These are phyloP conservation scores for Scalesia atractyloides DNA, from an alignment of 129 eudicot species.

Conservation along the genomic window DNA sequence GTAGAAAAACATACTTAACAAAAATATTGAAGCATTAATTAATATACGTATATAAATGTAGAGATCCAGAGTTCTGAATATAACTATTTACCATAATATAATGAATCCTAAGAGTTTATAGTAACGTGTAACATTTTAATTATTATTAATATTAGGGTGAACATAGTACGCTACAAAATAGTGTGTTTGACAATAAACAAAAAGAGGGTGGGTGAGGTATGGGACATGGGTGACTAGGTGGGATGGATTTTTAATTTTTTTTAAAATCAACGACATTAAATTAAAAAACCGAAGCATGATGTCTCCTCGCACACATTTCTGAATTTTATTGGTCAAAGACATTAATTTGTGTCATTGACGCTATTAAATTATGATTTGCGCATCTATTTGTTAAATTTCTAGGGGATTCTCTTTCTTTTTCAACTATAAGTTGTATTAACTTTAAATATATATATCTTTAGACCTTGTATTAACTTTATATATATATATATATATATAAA, in stretches of 20 bases:
- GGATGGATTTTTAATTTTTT: constrained; percentile 4
- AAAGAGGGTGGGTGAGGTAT: constrained; percentile 29
- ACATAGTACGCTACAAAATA: not conserved
- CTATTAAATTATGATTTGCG: not conserved
- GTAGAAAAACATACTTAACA: no score
- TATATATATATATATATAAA: no score
- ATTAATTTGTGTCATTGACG: constrained; percentile 18
- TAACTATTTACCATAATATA: no score
- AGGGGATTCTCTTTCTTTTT: not conserved
- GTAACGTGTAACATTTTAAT: no score
- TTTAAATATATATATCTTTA: no score
- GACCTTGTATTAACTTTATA: no score
- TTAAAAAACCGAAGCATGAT: constrained; percentile 14
- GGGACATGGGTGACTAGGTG: constrained; percentile 23
- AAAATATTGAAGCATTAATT: no score
- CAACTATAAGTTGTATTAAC: no score
- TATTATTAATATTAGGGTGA: not conserved
- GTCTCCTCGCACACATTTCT: constrained; percentile 23
- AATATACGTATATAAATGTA: no score
- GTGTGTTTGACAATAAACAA: constrained; percentile 12
- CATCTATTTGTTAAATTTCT: not conserved
- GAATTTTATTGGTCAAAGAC: constrained; percentile 16
- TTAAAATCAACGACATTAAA: not conserved
- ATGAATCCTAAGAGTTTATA: no score
- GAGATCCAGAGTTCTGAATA: no score